These are phyloP conservation scores for Phytopythium litorale DNA, from an alignment of 352 stramenopile genomes.

Conservation along the genomic window DNA sequence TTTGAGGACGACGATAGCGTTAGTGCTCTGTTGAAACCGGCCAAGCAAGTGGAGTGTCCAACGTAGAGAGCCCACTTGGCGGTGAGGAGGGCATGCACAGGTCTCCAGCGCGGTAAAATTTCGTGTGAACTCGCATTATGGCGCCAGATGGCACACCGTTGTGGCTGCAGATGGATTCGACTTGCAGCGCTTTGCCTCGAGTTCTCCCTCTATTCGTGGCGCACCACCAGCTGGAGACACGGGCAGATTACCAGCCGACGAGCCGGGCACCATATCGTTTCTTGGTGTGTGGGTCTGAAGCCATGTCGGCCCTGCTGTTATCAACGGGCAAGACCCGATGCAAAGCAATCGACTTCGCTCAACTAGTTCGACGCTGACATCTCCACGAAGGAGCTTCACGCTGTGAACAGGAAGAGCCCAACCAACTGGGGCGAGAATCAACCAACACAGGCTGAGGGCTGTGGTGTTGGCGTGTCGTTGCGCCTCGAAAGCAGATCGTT, in stretches of 20 bases:
- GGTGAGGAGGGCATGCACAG: not conserved
- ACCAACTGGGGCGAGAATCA: no score
- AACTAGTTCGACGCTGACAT: no score
- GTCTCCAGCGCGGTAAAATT: not conserved
- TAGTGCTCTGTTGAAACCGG: not conserved
- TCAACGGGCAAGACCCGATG: not conserved
- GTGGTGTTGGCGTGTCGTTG: no score
- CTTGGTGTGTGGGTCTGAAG: not conserved
- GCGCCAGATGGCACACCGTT: not conserved
- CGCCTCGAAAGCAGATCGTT: no score
- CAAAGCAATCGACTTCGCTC: not conserved
- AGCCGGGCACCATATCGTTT: not conserved
- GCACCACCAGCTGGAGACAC: not conserved
- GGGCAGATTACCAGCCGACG: not conserved
- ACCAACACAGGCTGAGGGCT: no score
- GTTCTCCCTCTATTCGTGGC: not conserved
- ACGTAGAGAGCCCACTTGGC: not conserved
- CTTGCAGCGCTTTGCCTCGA: not conserved
- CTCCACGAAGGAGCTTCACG: no score
- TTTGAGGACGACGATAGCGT: no score
- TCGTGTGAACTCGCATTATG: not conserved
- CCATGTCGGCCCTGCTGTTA: not conserved
- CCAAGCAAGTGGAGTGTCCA: no score
- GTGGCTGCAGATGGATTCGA: conserved; percentile 2
- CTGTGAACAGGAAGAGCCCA: no score